phyloP scores from a whole-genome alignment of 2,329 filamentous ascomycete species.

The Botrytis tulipae region DNA sequence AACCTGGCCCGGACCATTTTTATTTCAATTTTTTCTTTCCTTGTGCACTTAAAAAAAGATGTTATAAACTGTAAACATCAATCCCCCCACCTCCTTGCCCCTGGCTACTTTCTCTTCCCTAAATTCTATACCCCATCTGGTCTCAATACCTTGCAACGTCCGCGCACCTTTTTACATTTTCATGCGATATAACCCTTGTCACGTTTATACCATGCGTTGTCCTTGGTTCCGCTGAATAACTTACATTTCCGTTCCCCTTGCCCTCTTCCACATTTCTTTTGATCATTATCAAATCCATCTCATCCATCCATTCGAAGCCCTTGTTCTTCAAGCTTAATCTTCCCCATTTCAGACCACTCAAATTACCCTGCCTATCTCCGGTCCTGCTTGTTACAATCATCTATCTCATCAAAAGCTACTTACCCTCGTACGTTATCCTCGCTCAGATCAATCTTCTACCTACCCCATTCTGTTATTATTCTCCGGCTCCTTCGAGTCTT shows the following conservation, averaged over 20 bases:
- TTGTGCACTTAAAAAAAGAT: neutral
- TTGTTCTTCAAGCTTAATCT: conserved; percentile 20
- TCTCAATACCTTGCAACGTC: conserved; percentile 21
- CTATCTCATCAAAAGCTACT: conserved; percentile 22
- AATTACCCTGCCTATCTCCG: conserved; percentile 12
- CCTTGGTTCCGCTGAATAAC: conserved; percentile 25
- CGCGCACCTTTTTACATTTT: conserved; percentile 22
- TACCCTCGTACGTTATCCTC: conserved; percentile 32
- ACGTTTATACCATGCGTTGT: conserved; percentile 39
- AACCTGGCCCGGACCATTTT: conserved; percentile 13
- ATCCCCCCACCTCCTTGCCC: conserved; percentile 5
- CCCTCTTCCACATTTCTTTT: conserved; percentile 16
- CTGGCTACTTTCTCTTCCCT: neutral
- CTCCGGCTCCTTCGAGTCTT: conserved; percentile 29
- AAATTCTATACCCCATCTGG: conserved; percentile 20
- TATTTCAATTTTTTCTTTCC: neutral
- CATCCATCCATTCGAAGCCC: conserved; percentile 19
- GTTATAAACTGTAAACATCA: conserved; percentile 11
- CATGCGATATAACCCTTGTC: conserved; percentile 34
- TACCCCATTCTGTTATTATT: conserved; percentile 29
- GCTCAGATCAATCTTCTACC: conserved; percentile 35
- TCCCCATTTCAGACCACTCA: conserved; percentile 15
- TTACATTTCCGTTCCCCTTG: conserved; percentile 20
- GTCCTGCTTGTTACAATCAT: conserved; percentile 24
- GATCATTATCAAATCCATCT: conserved; percentile 15